A percentile compares a stretch with the other conserved stretches of the same genome.
These are phyloP conservation scores for Moesziomyces sp. DNA, from an alignment of 1,284 basidiomycete species.

Conservation along the genomic window DNA sequence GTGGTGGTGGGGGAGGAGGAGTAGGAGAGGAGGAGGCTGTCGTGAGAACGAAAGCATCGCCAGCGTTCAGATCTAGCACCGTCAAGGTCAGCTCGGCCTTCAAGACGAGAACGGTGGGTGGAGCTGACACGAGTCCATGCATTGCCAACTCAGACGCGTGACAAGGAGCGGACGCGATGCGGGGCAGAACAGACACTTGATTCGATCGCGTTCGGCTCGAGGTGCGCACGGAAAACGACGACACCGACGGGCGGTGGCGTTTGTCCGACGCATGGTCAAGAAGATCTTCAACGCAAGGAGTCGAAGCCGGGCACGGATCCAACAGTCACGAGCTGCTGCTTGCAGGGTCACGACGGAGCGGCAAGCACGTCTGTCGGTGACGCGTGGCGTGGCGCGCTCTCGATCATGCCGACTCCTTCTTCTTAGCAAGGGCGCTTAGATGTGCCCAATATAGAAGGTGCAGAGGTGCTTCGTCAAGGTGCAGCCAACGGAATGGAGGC, in stretches of 20 bases:
- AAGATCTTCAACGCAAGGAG: conserved; percentile 39
- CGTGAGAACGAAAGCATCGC: background rate
- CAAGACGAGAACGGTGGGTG: too few relatives aligned
- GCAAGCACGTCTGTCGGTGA: background rate
- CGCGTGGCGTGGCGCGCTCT: background rate
- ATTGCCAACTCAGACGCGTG: too few relatives aligned
- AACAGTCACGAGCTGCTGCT: conserved; percentile 7
- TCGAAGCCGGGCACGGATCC: background rate
- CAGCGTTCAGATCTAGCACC: background rate
- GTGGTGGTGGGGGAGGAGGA: background rate
- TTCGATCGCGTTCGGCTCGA: background rate
- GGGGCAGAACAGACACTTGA: too few relatives aligned
- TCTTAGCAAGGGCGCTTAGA: background rate
- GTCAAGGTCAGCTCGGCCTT: background rate
- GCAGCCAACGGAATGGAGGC: conserved; percentile 13
- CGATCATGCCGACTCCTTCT: conserved; percentile 7
- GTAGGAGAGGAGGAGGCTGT: conserved; percentile 4
- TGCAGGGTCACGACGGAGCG: background rate
- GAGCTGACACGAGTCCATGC: too few relatives aligned
- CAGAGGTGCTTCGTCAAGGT: conserved; percentile 7
- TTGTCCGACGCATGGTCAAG: background rate
- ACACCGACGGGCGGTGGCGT: background rate
- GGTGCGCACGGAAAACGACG: background rate
- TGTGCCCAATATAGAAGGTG: background rate
- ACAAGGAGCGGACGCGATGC: too few relatives aligned